phyloP scores from a whole-genome alignment of 495 filamentous ascomycete genomes.

The Immersiella caudata region DNA sequence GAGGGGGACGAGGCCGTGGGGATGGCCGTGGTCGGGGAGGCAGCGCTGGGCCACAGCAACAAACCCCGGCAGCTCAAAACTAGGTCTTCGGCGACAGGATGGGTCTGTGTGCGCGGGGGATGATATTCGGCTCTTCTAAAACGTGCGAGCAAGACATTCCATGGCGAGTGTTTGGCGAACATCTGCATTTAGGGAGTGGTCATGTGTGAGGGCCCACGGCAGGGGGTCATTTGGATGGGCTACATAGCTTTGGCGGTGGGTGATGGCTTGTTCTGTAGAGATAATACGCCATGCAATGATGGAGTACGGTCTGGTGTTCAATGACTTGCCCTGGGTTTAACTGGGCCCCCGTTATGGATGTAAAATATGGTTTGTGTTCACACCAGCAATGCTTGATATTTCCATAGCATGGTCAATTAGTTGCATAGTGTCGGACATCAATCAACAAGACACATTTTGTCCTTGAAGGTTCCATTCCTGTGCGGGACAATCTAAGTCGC shows the following conservation, averaged over 20 bases:
- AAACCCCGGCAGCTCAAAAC: slow-evolving; percentile 9
- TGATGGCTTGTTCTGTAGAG: background rate
- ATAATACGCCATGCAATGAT: background rate
- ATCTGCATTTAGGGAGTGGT: too few species aligned
- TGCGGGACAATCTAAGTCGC: too few species aligned
- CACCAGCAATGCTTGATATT: too few species aligned
- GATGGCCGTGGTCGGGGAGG: slow-evolving; percentile 16
- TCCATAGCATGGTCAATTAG: too few species aligned
- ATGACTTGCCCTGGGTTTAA: too few species aligned
- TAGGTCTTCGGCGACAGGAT: slow-evolving; percentile 2
- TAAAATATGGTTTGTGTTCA: too few species aligned
- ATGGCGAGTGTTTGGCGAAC: too few species aligned
- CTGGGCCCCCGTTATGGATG: too few species aligned
- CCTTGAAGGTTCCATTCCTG: too few species aligned
- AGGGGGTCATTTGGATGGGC: background rate
- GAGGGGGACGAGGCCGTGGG: slow-evolving; percentile 22
- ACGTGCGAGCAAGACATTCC: background rate
- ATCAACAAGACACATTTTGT: too few species aligned
- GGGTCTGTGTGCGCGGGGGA: background rate
- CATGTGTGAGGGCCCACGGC: too few species aligned
- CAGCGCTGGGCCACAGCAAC: slow-evolving; percentile 8
- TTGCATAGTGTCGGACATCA: too few species aligned
- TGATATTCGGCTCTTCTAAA: background rate
- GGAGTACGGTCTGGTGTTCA: background rate
- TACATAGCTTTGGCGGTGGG: background rate